Evolutionary conservation across 148 eudicot genomes (phyloP).

Genomic region (Beta vulgaris): DNA sequence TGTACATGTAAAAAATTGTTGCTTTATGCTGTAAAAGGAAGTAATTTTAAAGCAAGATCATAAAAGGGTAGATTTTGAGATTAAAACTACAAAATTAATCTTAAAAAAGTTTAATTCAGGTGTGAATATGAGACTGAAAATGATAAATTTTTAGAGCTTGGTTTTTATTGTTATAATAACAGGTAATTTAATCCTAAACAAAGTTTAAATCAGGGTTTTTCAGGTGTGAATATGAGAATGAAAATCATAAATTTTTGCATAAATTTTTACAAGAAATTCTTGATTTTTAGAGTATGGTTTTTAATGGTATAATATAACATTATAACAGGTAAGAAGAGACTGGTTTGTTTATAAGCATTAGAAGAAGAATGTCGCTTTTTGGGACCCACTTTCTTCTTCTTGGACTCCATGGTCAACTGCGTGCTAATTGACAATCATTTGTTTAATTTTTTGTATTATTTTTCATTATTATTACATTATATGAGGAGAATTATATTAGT

Average conservation of each 20-base stretch:
- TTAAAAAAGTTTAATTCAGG: neutral
- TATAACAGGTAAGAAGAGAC: too few species aligned
- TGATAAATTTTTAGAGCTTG: too few species aligned
- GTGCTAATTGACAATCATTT: slow-evolving; percentile 21
- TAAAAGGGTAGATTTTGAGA: neutral
- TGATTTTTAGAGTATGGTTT: too few species aligned
- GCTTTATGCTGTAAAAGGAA: too few species aligned
- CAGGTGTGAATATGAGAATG: neutral
- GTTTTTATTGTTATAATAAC: too few species aligned
- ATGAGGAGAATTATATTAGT: too few species aligned
- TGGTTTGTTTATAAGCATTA: neutral
- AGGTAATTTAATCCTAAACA: neutral
- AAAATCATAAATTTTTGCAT: neutral
- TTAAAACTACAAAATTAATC: too few species aligned
- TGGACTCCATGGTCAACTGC: slow-evolving; percentile 23
- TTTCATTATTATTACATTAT: neutral
- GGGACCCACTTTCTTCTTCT: neutral
- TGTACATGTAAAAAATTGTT: slow-evolving; percentile 8
- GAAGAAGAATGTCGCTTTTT: slow-evolving; percentile 8
- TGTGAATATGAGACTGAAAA: neutral
- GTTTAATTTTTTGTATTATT: slow-evolving; percentile 3
- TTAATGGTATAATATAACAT: too few species aligned
- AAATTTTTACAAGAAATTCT: slow-evolving; percentile 2
- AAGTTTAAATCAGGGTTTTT: neutral
- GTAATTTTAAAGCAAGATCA: neutral